Conservation (phyloP, 2,329 filamentous ascomycete species). For the Tolypocladium amazonense region DNA sequence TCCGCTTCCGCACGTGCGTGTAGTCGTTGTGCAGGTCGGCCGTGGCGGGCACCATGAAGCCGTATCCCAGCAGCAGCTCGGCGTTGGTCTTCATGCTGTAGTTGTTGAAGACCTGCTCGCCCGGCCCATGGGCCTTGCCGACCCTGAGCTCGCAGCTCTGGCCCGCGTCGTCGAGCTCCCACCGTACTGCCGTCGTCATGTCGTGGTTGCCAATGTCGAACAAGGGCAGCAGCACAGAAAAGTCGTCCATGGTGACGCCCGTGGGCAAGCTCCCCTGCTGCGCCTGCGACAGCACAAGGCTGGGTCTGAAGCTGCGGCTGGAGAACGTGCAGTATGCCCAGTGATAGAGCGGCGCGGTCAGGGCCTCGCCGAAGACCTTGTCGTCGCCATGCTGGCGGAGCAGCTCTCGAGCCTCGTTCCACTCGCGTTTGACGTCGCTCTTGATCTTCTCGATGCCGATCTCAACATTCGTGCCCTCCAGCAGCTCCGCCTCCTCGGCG, state of each 20-base stretch:
- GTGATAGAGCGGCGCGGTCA: slow-evolving; percentile 42
- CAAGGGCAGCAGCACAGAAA: slow-evolving; percentile 59
- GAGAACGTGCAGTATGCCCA: slow-evolving; percentile 58
- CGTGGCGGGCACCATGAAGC: slow-evolving; percentile 43
- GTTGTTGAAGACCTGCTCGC: slow-evolving; percentile 56
- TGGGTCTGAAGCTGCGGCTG: slow-evolving; percentile 53
- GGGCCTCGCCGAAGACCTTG: slow-evolving; percentile 18
- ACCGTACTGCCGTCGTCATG: slow-evolving; percentile 46
- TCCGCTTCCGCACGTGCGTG: slow-evolving; percentile 41
- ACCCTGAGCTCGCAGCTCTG: slow-evolving; percentile 31
- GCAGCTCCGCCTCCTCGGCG: slow-evolving; percentile 44
- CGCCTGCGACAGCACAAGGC: slow-evolving; percentile 36
- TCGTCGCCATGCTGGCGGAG: slow-evolving; percentile 16
- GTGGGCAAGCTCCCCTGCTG: slow-evolving; percentile 17
- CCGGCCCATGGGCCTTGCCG: slow-evolving; percentile 31
- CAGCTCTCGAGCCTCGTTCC: slow-evolving; percentile 27
- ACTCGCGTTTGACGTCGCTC: slow-evolving; percentile 33
- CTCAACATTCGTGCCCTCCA: slow-evolving; percentile 43
- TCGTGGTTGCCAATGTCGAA: slow-evolving; percentile 66
- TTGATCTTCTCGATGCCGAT: slow-evolving; percentile 39
- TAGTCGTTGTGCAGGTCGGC: slow-evolving; percentile 47
- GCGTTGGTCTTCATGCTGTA: slow-evolving; percentile 68
- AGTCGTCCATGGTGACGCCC: slow-evolving; percentile 37
- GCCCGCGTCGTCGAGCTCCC: slow-evolving; percentile 37
- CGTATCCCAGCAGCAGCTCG: slow-evolving; percentile 55